Evolutionary conservation across 805 yeast species (phyloP).

Genomic region (Barnettozyma sp.): DNA sequence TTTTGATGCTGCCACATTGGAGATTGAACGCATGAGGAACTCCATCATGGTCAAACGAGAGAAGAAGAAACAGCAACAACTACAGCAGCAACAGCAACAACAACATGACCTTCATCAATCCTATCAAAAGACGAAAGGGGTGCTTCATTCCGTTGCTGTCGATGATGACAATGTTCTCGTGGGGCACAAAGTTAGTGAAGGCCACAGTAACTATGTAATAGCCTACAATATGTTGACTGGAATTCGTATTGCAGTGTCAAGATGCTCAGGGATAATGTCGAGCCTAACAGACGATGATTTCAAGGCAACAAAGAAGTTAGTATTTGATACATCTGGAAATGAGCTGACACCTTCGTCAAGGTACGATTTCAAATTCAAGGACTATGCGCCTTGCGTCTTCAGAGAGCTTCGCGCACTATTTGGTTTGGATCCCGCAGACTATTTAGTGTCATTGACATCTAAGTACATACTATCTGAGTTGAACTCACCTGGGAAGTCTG

Average conservation of each 20-base stretch:
- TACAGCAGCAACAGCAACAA: conserved; percentile 1
- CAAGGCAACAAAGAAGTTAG: conserved; percentile 62
- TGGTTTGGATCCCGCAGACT: conserved; percentile 93
- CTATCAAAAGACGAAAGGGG: too few species aligned
- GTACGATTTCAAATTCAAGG: conserved; percentile 94
- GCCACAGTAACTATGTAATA: conserved; percentile 86
- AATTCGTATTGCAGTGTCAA: conserved; percentile 87
- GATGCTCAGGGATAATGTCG: conserved; percentile 81
- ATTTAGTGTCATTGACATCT: conserved; percentile 84
- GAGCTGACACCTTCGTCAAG: conserved; percentile 89
- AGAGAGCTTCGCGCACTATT: conserved; percentile 73
- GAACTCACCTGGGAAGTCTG: conserved; percentile 95
- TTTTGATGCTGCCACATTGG: conserved; percentile 35
- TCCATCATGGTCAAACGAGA: conserved; percentile 39
- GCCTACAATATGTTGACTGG: conserved; percentile 98
- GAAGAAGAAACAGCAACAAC: conserved; percentile 30
- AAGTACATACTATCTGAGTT: conserved; percentile 86
- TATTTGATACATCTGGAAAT: conserved; percentile 82
- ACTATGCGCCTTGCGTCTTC: conserved; percentile 91
- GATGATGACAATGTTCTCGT: conserved; percentile 58
- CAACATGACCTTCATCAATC: too few species aligned
- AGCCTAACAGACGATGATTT: conserved; percentile 69
- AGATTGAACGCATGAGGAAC: conserved; percentile 44
- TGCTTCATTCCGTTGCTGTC: conserved; percentile 25
- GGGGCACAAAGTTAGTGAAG: conserved; percentile 83